Base-by-base conservation (phyloP, 2,329 filamentous ascomycete genomes). In the Aspergillus aculeatus region DNA sequence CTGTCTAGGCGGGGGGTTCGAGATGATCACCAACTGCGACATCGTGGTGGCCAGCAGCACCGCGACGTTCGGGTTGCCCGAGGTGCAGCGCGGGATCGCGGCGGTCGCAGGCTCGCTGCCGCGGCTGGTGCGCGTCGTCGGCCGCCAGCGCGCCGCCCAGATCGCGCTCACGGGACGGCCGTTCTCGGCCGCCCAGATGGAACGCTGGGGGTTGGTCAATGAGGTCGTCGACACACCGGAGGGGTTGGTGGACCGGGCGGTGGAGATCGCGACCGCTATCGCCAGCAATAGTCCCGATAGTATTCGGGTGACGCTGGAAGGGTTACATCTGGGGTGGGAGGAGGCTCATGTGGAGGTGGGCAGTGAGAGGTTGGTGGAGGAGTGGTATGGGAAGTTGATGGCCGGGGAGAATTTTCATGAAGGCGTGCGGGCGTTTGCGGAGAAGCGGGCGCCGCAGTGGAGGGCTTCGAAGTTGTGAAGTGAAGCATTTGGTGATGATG, bases 1-100 rank as follows among this genome's bases (percentile, higher is more conserved):
- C 19, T 90, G 88, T 59, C 82, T 90, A 50, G 90, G 90, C 38
- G 90, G 90, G 56, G 90, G 89, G 1, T 87, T 90, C 75, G 90
- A 94, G 78, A 91, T 92, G 77, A 82, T 86, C 12, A 78, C 89
- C 52, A 91, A 92, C 74, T 84, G 83, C 63, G 91, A 95, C 77
- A 77, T 94, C 58, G 82, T 92, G 54, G 64, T 69, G 50, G 73
- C 73, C 3, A 77, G 81, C 2, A 71, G 76, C 3, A 69, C 72
- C 12, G 88, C 89, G 0, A 77, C 75, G 26, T 92, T 94, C 69
- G 84, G 82, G 1, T 79, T 93, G 6, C 89, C 90, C 0, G 90
- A 92, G 75, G 88, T 89, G 2, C 85, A 83, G 62, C 82, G 86
- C 56, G 90, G 90, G 6, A 88, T 92, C 7, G 84, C 89, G 3